phyloP scores from a whole-genome alignment of 176 grass and related monocot species.

The Raddia distichophylla region DNA sequence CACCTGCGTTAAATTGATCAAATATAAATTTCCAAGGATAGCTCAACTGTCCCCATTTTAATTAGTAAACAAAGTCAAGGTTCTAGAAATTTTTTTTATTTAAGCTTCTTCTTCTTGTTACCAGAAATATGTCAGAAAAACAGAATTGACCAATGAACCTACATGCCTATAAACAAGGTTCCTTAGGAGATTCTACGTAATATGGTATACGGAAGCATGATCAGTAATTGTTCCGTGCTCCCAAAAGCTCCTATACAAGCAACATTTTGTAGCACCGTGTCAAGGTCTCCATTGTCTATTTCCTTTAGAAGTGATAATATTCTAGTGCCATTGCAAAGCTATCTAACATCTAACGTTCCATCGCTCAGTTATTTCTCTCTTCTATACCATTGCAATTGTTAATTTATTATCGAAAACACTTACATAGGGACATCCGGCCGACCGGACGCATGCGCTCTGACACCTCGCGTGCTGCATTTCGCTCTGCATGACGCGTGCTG shows the following conservation, averaged over 20 bases:
- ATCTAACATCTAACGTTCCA: too few relatives aligned
- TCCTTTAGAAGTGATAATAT: too few relatives aligned
- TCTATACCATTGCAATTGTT: too few relatives aligned
- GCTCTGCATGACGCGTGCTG: too few relatives aligned
- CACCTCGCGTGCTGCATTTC: too few relatives aligned
- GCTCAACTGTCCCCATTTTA: background rate
- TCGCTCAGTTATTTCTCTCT: too few relatives aligned
- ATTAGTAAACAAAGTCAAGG: background rate
- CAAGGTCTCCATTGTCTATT: background rate
- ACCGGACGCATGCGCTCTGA: too few relatives aligned
- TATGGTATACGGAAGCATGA: too few relatives aligned
- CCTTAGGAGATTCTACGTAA: background rate
- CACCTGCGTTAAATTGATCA: conserved; percentile 30
- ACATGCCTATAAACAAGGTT: background rate
- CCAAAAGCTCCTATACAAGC: background rate
- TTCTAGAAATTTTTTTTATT: background rate
- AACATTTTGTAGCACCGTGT: background rate
- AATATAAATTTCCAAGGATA: background rate
- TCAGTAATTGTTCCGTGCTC: background rate
- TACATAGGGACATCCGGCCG: too few relatives aligned
- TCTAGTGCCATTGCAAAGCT: too few relatives aligned
- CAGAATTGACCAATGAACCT: background rate
- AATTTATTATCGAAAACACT: too few relatives aligned
- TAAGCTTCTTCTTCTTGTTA: background rate
- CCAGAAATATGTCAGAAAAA: background rate